These are phyloP conservation scores for Puccinia brachypodii DNA, from an alignment of 1,284 basidiomycete species.

Conservation along the genomic window DNA sequence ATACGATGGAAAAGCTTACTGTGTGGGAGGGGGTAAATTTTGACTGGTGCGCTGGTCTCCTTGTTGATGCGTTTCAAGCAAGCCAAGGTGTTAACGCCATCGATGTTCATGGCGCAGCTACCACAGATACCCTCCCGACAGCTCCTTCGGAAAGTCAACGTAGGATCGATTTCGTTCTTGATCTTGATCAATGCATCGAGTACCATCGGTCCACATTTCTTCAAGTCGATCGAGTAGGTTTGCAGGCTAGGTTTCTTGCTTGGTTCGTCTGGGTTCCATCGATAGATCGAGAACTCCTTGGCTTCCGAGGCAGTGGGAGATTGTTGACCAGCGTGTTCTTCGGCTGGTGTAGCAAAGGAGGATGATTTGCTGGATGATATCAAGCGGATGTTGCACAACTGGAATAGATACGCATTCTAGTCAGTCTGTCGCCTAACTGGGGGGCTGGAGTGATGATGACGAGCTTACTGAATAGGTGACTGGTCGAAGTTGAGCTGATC, in stretches of 20 bases:
- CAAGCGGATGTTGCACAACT: conserved; percentile 5
- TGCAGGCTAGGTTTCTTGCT: conserved; percentile 87
- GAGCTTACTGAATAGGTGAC: background rate
- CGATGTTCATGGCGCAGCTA: conserved; percentile 98
- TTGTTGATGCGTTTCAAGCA: conserved; percentile 95
- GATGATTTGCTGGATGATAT: conserved; percentile 16
- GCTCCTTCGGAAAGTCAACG: conserved; percentile 91
- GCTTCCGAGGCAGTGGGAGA: background rate
- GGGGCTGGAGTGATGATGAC: background rate
- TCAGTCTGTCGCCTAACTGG: background rate
- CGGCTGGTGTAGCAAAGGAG: conserved; percentile 22
- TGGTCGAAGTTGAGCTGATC: background rate
- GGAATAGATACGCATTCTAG: background rate
- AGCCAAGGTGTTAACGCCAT: conserved; percentile 91
- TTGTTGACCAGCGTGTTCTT: conserved; percentile 31
- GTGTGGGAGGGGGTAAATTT: conserved; percentile 98
- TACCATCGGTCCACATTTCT: conserved; percentile 95
- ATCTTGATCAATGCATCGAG: conserved; percentile 96
- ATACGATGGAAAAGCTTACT: conserved; percentile 64
- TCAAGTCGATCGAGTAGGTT: conserved; percentile 88
- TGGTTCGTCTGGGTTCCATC: conserved; percentile 86
- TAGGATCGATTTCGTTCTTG: conserved; percentile 97
- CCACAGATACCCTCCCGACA: conserved; percentile 99
- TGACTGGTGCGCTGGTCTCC: conserved; percentile 69
- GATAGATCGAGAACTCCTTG: conserved; percentile 46